Evolutionary conservation across 805 yeast genomes (phyloP), one percentile per base, ranked within the genome.

Genomic region (Wickerhamiella spandovensis): DNA sequence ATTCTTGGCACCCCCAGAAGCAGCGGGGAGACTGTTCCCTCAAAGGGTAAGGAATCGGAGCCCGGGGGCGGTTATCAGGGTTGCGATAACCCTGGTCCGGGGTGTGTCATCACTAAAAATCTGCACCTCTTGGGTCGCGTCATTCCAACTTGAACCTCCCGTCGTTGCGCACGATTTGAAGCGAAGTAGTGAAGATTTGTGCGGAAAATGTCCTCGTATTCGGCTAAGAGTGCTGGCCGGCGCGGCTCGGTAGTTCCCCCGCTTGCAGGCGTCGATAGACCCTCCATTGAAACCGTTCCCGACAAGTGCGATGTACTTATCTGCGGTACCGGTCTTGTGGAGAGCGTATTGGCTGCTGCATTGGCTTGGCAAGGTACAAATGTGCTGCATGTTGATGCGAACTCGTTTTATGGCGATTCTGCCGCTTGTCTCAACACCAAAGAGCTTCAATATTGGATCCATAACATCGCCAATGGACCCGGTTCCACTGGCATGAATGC

Each of bases 311-410:
- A 92, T 62, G 95, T 92, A 13, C 72, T 92, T 28, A 84, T 92
- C 50, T 78, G 84, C 55, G 98, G 98, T 37, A 90, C 98, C 0
- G 97, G 97, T 3, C 72, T 92, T 42, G 82, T 81, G 1, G 95
- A 92, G 64, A 78, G 87, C 57, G 80, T 92, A 12, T 67, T 88
- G 46, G 96, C 97, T 0, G 95, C 97, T 12, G 90, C 97, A 0
- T 72, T 92, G 45, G 83, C 97, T 12, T 92, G 98, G 97, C 95
- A 87, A 59, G 98, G 98, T n/a, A 79, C 92, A n/a, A 79, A 76
- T 56, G 97, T 92, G 8, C 70, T 92, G 43, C 98, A 92, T 62
- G 78, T 92, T 28, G 98, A 92, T 64, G 72, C 79, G 43, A 83
- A 88, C 61, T 74, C 78, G 25, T 82, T 85, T 63, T 92, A 92